phyloP scores from a whole-genome alignment of 306 rosid genomes.

The Dalbergia cultrata region DNA sequence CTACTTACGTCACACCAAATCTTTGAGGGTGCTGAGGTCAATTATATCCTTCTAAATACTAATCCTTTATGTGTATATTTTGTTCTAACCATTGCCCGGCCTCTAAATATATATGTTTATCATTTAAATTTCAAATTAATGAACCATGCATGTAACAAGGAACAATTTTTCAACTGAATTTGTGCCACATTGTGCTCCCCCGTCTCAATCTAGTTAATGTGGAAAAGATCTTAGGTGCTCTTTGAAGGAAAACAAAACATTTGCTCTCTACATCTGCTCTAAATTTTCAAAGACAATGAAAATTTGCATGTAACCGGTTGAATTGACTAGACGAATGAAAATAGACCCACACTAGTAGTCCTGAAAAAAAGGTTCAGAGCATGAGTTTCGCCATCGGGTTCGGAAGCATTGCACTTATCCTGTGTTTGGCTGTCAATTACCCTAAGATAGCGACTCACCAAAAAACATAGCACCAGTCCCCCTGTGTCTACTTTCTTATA shows the following conservation, averaged over 20 bases:
- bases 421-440: slow-evolving; percentile 40
- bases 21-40: background rate
- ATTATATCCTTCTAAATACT: background rate
- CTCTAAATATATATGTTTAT: background rate
- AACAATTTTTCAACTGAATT: no score
- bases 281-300: background rate
- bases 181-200: no score
- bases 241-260: no score
- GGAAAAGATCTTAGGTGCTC: no score
- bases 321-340: slow-evolving; percentile 35
- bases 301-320: slow-evolving; percentile 34
- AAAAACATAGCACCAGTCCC: slow-evolving; percentile 23
- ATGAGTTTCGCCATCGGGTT: slow-evolving; percentile 10
- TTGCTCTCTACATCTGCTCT: no score
- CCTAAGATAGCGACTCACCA: slow-evolving; percentile 22
- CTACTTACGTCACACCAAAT: background rate
- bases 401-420: slow-evolving; percentile 8
- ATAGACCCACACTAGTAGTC: slow-evolving; percentile 36
- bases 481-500: slow-evolving; percentile 19
- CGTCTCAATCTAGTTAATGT: background rate
- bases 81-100: no score
- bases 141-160: no score
- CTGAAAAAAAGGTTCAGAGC: slow-evolving; percentile 20
- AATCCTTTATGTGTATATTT: no score
- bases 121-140: no score